A percentile compares a stretch with the other conserved stretches of the same genome.
Conservation (phyloP, 75 land plant species). For the Cupressus sempervirens region DNA sequence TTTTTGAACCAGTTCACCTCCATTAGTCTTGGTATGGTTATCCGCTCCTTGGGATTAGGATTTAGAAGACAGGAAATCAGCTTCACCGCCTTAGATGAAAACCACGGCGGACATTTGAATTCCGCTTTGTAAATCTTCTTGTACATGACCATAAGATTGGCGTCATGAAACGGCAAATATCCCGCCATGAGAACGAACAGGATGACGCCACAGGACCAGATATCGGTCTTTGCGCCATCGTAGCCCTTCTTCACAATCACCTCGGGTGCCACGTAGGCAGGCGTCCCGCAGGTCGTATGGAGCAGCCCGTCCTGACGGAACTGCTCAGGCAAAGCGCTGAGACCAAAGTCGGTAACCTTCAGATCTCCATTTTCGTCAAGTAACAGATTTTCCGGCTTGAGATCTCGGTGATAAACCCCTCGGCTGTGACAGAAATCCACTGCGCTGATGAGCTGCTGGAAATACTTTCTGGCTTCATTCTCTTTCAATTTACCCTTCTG, state of each 20-base stretch:
- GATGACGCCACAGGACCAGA: slow-evolving; percentile 50
- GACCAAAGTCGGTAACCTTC: slow-evolving; percentile 53
- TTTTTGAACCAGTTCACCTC: slow-evolving; percentile 54
- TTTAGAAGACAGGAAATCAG: slow-evolving; percentile 30
- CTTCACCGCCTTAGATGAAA: slow-evolving; percentile 26
- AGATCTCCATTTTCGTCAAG: slow-evolving; percentile 45
- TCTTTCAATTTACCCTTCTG: slow-evolving; percentile 42
- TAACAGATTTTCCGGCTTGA: slow-evolving; percentile 71
- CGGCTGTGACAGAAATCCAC: slow-evolving; percentile 67
- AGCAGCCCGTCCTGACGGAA: slow-evolving; percentile 40
- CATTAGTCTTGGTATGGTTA: slow-evolving; percentile 37
- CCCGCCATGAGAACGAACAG: slow-evolving; percentile 41
- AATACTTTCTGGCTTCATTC: slow-evolving; percentile 43
- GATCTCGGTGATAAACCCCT: slow-evolving; percentile 70
- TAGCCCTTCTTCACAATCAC: slow-evolving; percentile 38
- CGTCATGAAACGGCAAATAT: slow-evolving; percentile 42
- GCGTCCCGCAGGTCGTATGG: slow-evolving; percentile 57
- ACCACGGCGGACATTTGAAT: slow-evolving; percentile 42
- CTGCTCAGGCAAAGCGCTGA: slow-evolving; percentile 40
- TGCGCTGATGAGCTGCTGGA: slow-evolving; percentile 62
- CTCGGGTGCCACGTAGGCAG: slow-evolving; percentile 65
- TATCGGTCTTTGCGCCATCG: slow-evolving; percentile 39
- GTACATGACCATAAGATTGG: slow-evolving; percentile 51
- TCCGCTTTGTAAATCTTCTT: slow-evolving; percentile 44
- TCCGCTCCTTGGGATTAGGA: slow-evolving; percentile 49